Percentiles rank a stretch among this genome's conserved stretches.
Evolutionary conservation across 108 stramenopile species (phyloP).

Genomic region (Pelagomonas calceolata): DNA sequence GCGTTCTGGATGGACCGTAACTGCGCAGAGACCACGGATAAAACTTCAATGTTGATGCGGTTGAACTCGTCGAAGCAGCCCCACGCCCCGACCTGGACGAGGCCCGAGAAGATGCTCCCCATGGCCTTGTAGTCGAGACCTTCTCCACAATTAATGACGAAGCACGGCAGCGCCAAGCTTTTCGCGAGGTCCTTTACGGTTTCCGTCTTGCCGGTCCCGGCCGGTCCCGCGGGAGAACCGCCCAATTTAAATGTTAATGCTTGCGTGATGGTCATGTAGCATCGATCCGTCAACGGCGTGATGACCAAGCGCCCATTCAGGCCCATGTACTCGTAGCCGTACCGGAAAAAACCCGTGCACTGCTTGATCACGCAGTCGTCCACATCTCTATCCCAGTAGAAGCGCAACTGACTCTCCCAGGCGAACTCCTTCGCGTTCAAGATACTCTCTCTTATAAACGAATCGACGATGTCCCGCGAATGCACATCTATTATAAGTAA

Average conservation of each 20-base stretch:
- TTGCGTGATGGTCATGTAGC: constrained; percentile 64
- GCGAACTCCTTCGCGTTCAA: constrained; percentile 57
- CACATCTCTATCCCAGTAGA: constrained; percentile 55
- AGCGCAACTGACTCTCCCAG: constrained; percentile 59
- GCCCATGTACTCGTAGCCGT: constrained; percentile 65
- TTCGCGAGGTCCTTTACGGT: constrained; percentile 62
- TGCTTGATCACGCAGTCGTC: constrained; percentile 52
- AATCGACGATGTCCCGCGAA: constrained; percentile 56
- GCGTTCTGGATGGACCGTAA: constrained; percentile 54
- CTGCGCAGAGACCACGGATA: constrained; percentile 57
- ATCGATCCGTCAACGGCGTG: constrained; percentile 58
- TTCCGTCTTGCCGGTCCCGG: constrained; percentile 62
- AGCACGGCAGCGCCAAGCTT: constrained; percentile 53
- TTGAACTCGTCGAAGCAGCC: constrained; percentile 71
- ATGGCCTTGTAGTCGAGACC: constrained; percentile 61
- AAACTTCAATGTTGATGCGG: constrained; percentile 65
- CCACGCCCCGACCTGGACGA: constrained; percentile 57
- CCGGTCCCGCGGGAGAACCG: constrained; percentile 56
- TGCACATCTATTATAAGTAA: constrained; percentile 60
- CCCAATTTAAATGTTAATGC: constrained; percentile 60
- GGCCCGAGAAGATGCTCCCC: constrained; percentile 32
- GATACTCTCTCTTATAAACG: constrained; percentile 54
- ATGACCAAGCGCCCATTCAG: constrained; percentile 58
- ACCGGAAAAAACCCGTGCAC: constrained; percentile 56
- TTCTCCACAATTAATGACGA: constrained; percentile 62